A percentile compares a stretch with the other conserved stretches of the same genome.
Conservation (phyloP, 225 moss, liverwort and hornwort genomes). For the Lunularia cruciata region DNA sequence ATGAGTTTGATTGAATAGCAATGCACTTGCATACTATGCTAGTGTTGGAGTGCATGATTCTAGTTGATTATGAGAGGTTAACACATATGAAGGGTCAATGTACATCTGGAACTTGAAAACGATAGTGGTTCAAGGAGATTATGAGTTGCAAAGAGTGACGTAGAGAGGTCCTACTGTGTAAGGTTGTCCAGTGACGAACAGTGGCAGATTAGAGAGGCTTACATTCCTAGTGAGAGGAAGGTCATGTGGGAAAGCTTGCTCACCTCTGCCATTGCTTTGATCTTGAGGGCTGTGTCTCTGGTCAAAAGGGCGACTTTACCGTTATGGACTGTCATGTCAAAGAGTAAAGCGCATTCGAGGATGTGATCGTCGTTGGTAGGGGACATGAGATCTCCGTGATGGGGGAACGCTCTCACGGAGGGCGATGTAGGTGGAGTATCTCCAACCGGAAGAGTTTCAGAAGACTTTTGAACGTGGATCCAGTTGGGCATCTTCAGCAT, state of each 20-base stretch:
- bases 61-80: too few relatives aligned
- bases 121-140: neutral
- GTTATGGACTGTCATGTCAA: constrained; percentile 43
- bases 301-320: constrained; percentile 73
- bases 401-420: constrained; percentile 26
- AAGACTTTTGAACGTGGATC: constrained; percentile 88
- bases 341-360: constrained; percentile 77
- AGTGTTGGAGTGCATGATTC: too few relatives aligned
- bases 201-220: too few relatives aligned
- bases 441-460: constrained; percentile 57
- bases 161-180: too few relatives aligned
- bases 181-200: too few relatives aligned
- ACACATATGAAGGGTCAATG: neutral
- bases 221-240: too few relatives aligned
- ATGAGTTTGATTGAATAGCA: neutral
- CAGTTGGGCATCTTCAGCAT: constrained; percentile 65
- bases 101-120: neutral
- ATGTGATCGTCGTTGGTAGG: constrained; percentile 73
- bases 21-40: too few relatives aligned
- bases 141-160: too few relatives aligned
- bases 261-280: constrained; percentile 95
- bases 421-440: constrained; percentile 72
- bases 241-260: neutral
- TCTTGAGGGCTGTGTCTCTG: constrained; percentile 76
- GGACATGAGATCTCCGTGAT: constrained; percentile 63